Evolutionary conservation across 345 rosid species (phyloP).

Genomic region (Aquilaria malaccensis): DNA sequence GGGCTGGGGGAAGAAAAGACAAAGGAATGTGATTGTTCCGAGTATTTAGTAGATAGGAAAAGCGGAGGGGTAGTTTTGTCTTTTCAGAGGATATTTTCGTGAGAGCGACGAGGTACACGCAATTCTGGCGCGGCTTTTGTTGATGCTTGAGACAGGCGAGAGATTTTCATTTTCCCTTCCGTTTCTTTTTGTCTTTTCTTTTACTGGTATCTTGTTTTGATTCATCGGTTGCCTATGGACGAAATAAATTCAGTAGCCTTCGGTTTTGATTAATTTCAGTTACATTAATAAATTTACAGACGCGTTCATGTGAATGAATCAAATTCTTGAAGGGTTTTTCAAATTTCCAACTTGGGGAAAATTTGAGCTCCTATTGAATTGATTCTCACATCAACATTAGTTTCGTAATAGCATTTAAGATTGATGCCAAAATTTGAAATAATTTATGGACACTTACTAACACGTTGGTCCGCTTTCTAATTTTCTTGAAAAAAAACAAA

Average conservation of each 20-base stretch:
- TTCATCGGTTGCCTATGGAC: neutral
- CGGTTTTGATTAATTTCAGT: neutral
- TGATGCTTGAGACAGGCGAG: constrained; percentile 8
- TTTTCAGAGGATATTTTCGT: constrained; percentile 8
- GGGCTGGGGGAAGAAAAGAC: neutral
- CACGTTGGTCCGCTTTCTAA: no score
- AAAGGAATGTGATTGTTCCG: neutral
- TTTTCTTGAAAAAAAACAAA: no score
- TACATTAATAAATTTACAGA: neutral
- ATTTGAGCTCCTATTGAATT: no score
- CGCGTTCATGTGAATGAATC: neutral
- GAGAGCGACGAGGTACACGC: constrained; percentile 21
- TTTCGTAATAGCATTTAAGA: no score
- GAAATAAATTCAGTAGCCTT: neutral
- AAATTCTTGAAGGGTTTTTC: no score
- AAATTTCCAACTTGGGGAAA: no score
- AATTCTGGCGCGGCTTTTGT: constrained; percentile 38
- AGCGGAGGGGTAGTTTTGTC: constrained; percentile 10
- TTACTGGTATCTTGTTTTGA: neutral
- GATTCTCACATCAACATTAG: no score
- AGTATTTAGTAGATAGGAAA: neutral
- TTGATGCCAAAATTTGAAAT: no score
- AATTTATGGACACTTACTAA: no score
- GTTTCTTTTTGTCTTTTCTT: constrained; percentile 9
- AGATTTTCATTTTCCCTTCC: neutral